A percentile compares a stretch with the other conserved stretches of the same genome.
phyloP scores from a whole-genome alignment of 2,329 filamentous ascomycete species.

The Penicillium concentricum region DNA sequence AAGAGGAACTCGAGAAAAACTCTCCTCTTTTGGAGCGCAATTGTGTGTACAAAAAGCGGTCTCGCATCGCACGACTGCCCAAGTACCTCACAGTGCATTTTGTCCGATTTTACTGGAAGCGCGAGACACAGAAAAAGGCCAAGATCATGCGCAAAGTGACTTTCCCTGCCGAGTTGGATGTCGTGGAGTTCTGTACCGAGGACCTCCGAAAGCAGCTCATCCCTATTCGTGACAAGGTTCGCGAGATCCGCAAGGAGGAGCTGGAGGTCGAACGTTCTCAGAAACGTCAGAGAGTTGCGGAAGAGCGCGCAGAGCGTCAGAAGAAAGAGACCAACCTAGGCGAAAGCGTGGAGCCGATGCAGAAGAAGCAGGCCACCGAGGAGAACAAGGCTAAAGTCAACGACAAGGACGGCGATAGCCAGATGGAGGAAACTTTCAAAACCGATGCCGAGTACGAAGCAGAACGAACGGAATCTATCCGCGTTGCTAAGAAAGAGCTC shows the following conservation, averaged over 20 bases:
- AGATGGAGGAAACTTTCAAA: slow-evolving; percentile 77
- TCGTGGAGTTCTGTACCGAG: slow-evolving; percentile 93
- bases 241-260: slow-evolving; percentile 92
- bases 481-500: slow-evolving; percentile 84
- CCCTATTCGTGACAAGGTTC: slow-evolving; percentile 93
- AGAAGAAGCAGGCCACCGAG: slow-evolving; percentile 49
- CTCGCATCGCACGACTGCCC: slow-evolving; percentile 83
- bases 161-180: slow-evolving; percentile 89
- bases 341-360: slow-evolving; percentile 41
- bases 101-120: slow-evolving; percentile 97
- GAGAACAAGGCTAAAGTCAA: slow-evolving; percentile 52
- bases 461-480: slow-evolving; percentile 72
- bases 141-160: slow-evolving; percentile 99
- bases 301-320: slow-evolving; percentile 54
- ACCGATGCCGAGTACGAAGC: slow-evolving; percentile 90
- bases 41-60: slow-evolving; percentile 83
- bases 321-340: slow-evolving; percentile 40
- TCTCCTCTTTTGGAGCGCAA: slow-evolving; percentile 76
- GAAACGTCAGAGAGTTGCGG: slow-evolving; percentile 80
- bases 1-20: slow-evolving; percentile 87
- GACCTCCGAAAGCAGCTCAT: slow-evolving; percentile 78
- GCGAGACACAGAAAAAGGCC: slow-evolving; percentile 93
- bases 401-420: slow-evolving; percentile 65
- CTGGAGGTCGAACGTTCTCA: slow-evolving; percentile 86
- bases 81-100: slow-evolving; percentile 98